These are phyloP conservation scores for Dictyostelium firmibasis DNA, from an alignment of 78 protist species.

Conservation along the genomic window DNA sequence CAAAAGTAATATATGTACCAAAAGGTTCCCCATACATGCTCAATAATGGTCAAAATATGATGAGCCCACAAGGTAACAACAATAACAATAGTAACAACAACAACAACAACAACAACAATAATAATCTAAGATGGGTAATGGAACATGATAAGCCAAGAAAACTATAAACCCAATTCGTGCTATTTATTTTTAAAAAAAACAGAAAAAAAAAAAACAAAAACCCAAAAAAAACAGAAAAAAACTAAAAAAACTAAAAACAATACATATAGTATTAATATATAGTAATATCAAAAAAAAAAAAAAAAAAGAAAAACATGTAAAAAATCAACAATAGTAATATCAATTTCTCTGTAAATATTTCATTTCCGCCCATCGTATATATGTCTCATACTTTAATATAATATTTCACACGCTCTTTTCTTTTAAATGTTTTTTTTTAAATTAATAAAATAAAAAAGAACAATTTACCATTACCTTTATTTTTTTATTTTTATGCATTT, in stretches of 20 bases:
- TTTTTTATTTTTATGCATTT: too few relatives aligned
- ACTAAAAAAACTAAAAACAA: neutral
- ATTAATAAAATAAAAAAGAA: neutral
- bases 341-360: neutral
- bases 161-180: neutral
- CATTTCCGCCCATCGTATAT: neutral
- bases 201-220: neutral
- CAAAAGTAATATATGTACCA: neutral
- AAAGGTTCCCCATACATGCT: neutral
- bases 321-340: neutral
- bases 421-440: neutral
- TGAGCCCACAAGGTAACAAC: neutral
- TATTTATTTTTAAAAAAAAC: neutral
- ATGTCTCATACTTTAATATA: neutral
- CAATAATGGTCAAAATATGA: neutral
- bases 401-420: neutral
- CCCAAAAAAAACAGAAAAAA: neutral
- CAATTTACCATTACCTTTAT: neutral
- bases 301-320: neutral
- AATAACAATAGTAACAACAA: neutral
- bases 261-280: neutral
- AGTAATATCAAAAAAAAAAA: neutral
- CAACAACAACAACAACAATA: neutral
- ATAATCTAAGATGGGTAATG: neutral
- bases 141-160: neutral